phyloP scores from a whole-genome alignment of 2,329 filamentous ascomycete genomes.

The Microdochium nivale region DNA sequence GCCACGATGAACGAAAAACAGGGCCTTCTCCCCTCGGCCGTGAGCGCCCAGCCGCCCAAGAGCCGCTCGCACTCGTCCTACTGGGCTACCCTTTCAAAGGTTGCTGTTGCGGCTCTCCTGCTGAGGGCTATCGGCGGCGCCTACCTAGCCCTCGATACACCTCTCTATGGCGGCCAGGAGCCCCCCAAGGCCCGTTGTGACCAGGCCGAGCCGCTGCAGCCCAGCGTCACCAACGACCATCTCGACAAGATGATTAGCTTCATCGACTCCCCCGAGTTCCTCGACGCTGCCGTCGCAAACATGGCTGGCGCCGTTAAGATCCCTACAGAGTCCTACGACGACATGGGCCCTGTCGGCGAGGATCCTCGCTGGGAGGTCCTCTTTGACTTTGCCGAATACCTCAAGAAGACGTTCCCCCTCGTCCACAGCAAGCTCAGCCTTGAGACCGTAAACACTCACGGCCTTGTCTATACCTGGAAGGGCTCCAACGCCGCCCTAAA shows the following conservation, averaged over 20 bases:
- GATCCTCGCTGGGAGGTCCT: slow-evolving; percentile 48
- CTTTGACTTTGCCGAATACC: slow-evolving; percentile 38
- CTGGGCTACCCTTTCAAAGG: neutral
- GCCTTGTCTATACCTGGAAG: slow-evolving; percentile 50
- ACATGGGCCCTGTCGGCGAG: slow-evolving; percentile 42
- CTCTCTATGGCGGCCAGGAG: neutral
- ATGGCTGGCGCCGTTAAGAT: slow-evolving; percentile 31
- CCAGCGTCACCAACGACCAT: neutral
- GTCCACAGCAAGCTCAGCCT: slow-evolving; percentile 32
- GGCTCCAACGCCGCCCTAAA: slow-evolving; percentile 45
- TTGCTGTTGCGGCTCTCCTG: neutral
- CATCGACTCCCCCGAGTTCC: neutral
- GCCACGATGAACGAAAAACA: neutral
- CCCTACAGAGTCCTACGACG: slow-evolving; percentile 46
- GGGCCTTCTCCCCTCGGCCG: neutral
- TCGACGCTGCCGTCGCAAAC: neutral
- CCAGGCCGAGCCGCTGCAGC: neutral
- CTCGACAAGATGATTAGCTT: neutral
- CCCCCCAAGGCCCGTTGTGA: neutral
- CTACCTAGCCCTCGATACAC: neutral
- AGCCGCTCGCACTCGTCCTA: neutral
- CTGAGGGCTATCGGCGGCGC: neutral
- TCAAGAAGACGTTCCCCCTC: slow-evolving; percentile 17
- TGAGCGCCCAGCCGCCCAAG: neutral
- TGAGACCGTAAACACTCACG: slow-evolving; percentile 54